phyloP scores from a whole-genome alignment of 73 alveolate genomes.

The Paramecium primaurelia region DNA sequence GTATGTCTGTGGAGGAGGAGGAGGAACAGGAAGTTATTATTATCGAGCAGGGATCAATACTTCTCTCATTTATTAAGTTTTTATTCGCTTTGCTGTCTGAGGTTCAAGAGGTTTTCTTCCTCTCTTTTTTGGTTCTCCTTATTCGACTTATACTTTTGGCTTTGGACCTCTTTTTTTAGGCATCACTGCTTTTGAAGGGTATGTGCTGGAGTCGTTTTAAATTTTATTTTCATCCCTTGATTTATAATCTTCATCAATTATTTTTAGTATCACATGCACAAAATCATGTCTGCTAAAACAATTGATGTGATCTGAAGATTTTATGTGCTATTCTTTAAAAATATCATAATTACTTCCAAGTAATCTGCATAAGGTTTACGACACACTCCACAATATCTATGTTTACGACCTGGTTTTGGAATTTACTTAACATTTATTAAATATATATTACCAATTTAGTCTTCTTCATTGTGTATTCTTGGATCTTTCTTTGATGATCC shows the following conservation, averaged over 20 bases:
- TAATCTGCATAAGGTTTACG: conserved; percentile 38
- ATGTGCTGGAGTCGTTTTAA: conserved; percentile 14
- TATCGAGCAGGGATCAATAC: neutral
- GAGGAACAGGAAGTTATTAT: neutral
- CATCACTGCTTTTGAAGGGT: neutral
- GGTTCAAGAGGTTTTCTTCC: conserved; percentile 12
- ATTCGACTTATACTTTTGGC: neutral
- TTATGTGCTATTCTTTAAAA: neutral
- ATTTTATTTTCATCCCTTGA: neutral
- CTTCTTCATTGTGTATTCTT: conserved; percentile 34
- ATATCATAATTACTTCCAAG: neutral
- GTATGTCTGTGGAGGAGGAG: neutral
- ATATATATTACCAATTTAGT: neutral
- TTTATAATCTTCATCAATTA: conserved; percentile 14
- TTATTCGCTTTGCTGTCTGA: neutral
- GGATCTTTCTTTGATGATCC: conserved; percentile 30
- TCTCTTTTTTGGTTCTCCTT: conserved; percentile 22
- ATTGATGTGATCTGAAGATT: conserved; percentile 22
- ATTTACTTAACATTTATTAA: neutral
- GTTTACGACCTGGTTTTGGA: conserved; percentile 46
- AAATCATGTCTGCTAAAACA: neutral
- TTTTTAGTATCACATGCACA: neutral
- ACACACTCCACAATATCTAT: conserved; percentile 49
- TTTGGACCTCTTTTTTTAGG: conserved; percentile 18
- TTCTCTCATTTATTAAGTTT: neutral